Conservation (phyloP, 164 flowering plant genomes). For the Vitis amurensis region DNA sequence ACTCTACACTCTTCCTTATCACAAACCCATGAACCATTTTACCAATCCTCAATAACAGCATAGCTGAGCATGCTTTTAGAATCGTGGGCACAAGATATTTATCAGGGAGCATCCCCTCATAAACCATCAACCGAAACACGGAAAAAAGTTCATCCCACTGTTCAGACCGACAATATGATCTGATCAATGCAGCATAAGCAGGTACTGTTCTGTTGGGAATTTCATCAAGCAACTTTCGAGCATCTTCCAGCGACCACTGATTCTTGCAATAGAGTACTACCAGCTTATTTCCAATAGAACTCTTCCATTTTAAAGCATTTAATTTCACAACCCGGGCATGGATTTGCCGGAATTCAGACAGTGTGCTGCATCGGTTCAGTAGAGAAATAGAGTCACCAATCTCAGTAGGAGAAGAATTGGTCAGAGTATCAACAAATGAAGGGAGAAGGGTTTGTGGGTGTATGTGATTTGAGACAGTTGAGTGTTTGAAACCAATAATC, state of each 20-base stretch:
- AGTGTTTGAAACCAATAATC: constrained; percentile 7
- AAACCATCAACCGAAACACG: constrained; percentile 37
- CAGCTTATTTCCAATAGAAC: constrained; percentile 28
- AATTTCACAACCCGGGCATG: constrained; percentile 38
- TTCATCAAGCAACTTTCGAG: constrained; percentile 38
- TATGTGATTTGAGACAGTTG: neutral
- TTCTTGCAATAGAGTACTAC: constrained; percentile 23
- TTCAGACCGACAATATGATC: constrained; percentile 32
- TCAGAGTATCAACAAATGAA: neutral
- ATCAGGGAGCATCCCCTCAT: constrained; percentile 44
- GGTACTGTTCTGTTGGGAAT: constrained; percentile 27
- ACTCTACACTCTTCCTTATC: constrained; percentile 29
- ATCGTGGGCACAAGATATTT: constrained; percentile 47
- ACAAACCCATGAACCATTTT: constrained; percentile 50
- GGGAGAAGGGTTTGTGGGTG: constrained; percentile 14
- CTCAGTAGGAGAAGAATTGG: constrained; percentile 5
- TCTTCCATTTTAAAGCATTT: constrained; percentile 16
- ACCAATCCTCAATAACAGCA: constrained; percentile 23
- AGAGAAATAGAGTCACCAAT: constrained; percentile 23
- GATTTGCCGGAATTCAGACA: constrained; percentile 29
- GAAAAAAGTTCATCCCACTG: constrained; percentile 35
- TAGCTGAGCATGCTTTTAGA: constrained; percentile 46
- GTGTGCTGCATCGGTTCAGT: neutral
- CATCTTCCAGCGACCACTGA: constrained; percentile 25
- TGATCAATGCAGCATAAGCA: constrained; percentile 40